These are phyloP conservation scores for Skeletonema tropicum DNA, from an alignment of 108 stramenopile species.

Conservation along the genomic window DNA sequence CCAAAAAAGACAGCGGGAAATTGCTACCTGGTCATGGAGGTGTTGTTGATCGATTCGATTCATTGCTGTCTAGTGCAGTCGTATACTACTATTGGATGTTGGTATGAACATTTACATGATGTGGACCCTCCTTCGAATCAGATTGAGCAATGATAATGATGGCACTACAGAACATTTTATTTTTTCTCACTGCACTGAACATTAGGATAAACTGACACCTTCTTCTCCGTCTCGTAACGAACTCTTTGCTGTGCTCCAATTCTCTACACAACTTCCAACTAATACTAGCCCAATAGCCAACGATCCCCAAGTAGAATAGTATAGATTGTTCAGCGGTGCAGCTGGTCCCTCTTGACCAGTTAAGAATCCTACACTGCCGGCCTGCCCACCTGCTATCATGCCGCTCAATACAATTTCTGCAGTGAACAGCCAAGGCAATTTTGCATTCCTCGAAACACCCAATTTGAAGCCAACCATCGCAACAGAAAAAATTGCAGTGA, in stretches of 20 bases:
- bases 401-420: constrained; percentile 61
- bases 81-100: constrained; percentile 52
- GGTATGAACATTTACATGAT: no score
- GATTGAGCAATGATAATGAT: no score
- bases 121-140: no score
- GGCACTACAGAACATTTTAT: no score
- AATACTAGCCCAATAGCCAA: constrained; percentile 41
- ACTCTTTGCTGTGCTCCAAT: constrained; percentile 40
- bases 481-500: constrained; percentile 56
- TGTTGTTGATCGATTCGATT: constrained; percentile 88
- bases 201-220: background rate
- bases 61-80: constrained; percentile 65
- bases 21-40: constrained; percentile 88
- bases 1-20: constrained; percentile 68
- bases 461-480: constrained; percentile 73
- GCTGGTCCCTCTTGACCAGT: constrained; percentile 74
- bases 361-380: constrained; percentile 67
- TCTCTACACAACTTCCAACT: constrained; percentile 49
- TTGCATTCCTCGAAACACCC: constrained; percentile 44
- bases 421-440: constrained; percentile 55
- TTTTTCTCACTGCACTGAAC: no score
- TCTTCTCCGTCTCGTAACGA: constrained; percentile 6
- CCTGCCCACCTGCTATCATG: constrained; percentile 58
- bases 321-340: constrained; percentile 75
- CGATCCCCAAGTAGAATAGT: constrained; percentile 79